Evolutionary conservation across 2,329 filamentous ascomycete genomes (phyloP), one percentile per base, ranked within the genome.

Genomic region (Podosphaera xanthii): DNA sequence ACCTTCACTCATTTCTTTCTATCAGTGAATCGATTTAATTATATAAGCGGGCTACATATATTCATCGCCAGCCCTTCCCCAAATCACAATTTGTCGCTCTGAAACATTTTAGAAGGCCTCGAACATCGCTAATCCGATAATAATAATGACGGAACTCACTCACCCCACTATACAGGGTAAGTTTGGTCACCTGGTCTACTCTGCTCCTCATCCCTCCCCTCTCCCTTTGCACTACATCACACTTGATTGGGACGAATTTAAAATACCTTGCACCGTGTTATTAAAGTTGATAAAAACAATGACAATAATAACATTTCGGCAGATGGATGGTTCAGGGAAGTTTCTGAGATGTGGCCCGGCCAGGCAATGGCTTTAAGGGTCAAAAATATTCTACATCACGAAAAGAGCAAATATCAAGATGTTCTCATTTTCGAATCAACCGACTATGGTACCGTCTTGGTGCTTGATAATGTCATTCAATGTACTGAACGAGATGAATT

Each of bases 251-350:
- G 10, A 10, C 36, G 38, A 60, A 44, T 58, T 54, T 22, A 22
- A 22, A 1, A 22, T 22, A 22, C 22, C 22, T 22, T 22, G 22
- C 22, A n/a, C 36, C 50, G 31, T 30, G 12, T 59, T 12, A 31
- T 42, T 58, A 44, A 48, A 55, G 22, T 22, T 22, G 22, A 22
- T 22, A 22, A 22, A 22, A 22, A 22, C 22, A 22, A 22, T 22
- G 1, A 40, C 10, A 40, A 34, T 52, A 38, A 54, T 60, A 54
- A 62, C 60, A 55, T 55, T 35, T 34, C 53, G 61, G 14, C 67
- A 95, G 92, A 97, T 95, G 92, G 91, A 77, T 98, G 92, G 92
- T 98, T 98, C 85, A 87, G 89, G 74, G 92, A 98, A 77, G 90
- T 95, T 76, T 94, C 87, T 67, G 78, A 92, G 71, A 97, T 98